Conservation (phyloP, 1,139 yeast genomes). For the Yamadazyma jaroonii region DNA sequence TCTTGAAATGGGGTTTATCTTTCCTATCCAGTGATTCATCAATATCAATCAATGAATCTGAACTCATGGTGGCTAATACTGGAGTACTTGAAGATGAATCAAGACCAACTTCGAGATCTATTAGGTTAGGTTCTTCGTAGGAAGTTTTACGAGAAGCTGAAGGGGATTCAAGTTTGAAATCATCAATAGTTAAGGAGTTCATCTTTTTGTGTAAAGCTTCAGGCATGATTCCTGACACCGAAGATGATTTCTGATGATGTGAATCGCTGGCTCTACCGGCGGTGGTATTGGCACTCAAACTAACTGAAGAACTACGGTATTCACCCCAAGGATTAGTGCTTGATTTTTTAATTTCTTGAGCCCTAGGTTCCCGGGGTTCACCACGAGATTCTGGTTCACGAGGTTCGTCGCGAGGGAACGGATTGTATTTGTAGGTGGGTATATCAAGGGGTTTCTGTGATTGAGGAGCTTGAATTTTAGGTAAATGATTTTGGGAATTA, state of each 20-base stretch:
- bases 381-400: too few relatives aligned
- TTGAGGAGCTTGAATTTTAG: background rate
- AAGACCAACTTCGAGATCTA: constrained; percentile 40
- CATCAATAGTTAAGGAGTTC: constrained; percentile 5
- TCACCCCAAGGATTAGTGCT: constrained; percentile 28
- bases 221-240: too few relatives aligned
- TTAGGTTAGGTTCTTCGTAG: constrained; percentile 25
- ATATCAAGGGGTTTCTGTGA: background rate
- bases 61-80: constrained; percentile 11
- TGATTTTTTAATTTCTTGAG: constrained; percentile 7
- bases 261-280: too few relatives aligned
- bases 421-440: constrained; percentile 7
- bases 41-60: constrained; percentile 33
- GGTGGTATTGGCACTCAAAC: background rate
- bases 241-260: too few relatives aligned
- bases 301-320: constrained; percentile 11
- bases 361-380: background rate
- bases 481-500: too few relatives aligned
- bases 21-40: constrained; percentile 14
- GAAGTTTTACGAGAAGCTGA: constrained; percentile 11
- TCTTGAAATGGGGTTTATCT: constrained; percentile 29
- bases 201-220: constrained; percentile 4
- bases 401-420: constrained; percentile 10
- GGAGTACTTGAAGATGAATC: constrained; percentile 32
- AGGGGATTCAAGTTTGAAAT: background rate